Conservation (phyloP, 345 rosid species). For the Zanthoxylum bungeanum region DNA sequence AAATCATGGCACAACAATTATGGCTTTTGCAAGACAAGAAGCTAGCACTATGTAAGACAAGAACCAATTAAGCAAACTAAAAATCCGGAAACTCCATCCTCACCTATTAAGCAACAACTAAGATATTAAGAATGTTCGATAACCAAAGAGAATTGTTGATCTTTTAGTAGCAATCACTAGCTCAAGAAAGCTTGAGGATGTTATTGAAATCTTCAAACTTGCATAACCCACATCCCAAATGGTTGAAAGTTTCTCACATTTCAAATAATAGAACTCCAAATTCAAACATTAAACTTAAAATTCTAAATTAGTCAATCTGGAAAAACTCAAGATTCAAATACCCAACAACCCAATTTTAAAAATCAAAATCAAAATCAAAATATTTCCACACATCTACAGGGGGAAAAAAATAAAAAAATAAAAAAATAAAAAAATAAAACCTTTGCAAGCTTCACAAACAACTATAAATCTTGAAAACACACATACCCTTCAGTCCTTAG, state of each 20-base stretch:
- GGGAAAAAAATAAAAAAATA: too few species aligned
- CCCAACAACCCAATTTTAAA: neutral
- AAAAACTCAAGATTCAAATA: neutral
- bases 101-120: too few species aligned
- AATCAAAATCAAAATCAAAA: too few species aligned
- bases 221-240: conserved; percentile 5
- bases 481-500: conserved; percentile 74
- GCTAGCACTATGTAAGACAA: neutral
- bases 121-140: neutral
- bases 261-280: neutral
- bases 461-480: conserved; percentile 3
- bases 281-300: conserved; percentile 5
- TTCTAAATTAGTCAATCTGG: neutral
- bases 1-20: neutral
- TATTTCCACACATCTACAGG: neutral
- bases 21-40: neutral
- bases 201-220: too few species aligned
- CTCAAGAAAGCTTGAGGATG: neutral
- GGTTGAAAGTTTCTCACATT: neutral
- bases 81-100: neutral
- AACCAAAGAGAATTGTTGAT: neutral
- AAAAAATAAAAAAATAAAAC: neutral
- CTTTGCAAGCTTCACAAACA: neutral
- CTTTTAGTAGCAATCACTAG: neutral
- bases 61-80: neutral